A percentile compares a stretch with the other conserved stretches of the same genome.
These are phyloP conservation scores for Quercus robur DNA, from an alignment of 306 rosid species.

Conservation along the genomic window DNA sequence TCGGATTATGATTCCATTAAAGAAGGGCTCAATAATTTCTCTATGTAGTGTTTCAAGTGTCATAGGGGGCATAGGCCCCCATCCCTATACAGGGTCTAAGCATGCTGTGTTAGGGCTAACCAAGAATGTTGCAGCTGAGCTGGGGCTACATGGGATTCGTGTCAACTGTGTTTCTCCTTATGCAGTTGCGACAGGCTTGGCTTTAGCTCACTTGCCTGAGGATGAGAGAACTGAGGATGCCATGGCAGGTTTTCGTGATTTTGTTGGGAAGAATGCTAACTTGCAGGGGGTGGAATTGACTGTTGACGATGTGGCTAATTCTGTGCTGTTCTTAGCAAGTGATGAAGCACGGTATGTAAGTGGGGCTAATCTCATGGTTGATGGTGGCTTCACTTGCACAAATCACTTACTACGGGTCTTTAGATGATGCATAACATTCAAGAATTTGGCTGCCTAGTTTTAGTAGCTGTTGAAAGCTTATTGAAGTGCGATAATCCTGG, in stretches of 20 bases:
- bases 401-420: constrained; percentile 60
- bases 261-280: constrained; percentile 44
- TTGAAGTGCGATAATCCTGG: background rate
- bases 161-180: constrained; percentile 75
- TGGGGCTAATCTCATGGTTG: constrained; percentile 71
- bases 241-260: constrained; percentile 36
- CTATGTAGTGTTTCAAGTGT: constrained; percentile 49
- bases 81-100: constrained; percentile 76
- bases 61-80: constrained; percentile 57
- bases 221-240: constrained; percentile 67
- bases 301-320: constrained; percentile 67
- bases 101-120: constrained; percentile 79
- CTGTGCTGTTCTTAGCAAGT: constrained; percentile 79
- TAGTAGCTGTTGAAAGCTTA: background rate
- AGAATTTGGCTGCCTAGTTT: background rate
- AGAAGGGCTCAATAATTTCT: constrained; percentile 77
- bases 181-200: constrained; percentile 43
- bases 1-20: constrained; percentile 58
- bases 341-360: constrained; percentile 73
- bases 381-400: constrained; percentile 63
- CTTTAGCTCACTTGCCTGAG: constrained; percentile 67
- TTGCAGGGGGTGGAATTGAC: constrained; percentile 70
- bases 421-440: constrained; percentile 33
- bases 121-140: constrained; percentile 78
- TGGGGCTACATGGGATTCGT: constrained; percentile 63